Conservation (phyloP, 169 alveolate genomes). For the Eimeria praecox region DNA sequence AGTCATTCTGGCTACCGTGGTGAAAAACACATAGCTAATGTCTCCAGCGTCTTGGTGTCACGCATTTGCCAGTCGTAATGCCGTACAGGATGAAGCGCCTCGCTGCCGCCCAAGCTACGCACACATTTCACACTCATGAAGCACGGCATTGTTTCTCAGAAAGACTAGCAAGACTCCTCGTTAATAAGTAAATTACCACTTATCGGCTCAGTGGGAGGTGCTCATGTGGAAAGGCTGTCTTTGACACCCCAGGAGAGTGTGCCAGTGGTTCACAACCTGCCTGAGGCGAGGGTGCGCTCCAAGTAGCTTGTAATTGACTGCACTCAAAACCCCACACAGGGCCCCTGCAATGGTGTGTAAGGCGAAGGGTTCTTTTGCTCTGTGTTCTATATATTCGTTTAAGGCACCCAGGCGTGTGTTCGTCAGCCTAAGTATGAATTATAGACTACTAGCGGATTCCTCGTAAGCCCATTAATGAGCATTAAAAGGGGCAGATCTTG, state of each 20-base stretch:
- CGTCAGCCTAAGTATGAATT: background rate
- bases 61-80: background rate
- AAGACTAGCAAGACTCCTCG: background rate
- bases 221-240: background rate
- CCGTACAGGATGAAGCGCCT: conserved; percentile 56
- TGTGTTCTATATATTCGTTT: background rate
- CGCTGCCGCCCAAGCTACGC: conserved; percentile 44
- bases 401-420: background rate
- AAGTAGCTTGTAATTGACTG: conserved; percentile 66
- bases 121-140: background rate
- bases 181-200: background rate
- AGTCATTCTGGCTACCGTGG: background rate
- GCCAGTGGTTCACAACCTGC: conserved; percentile 74
- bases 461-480: background rate
- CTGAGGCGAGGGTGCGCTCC: conserved; percentile 76
- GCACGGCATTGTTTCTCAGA: background rate
- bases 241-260: background rate
- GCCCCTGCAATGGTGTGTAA: background rate
- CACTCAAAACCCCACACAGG: background rate
- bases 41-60: background rate
- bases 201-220: background rate
- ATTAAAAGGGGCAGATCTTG: background rate
- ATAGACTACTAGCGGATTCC: background rate
- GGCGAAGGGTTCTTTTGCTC: background rate
- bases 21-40: background rate